A percentile compares a stretch with the other conserved stretches of the same genome.
Conservation (phyloP, 2,329 filamentous ascomycete genomes). For the Scorias spongiosa region DNA sequence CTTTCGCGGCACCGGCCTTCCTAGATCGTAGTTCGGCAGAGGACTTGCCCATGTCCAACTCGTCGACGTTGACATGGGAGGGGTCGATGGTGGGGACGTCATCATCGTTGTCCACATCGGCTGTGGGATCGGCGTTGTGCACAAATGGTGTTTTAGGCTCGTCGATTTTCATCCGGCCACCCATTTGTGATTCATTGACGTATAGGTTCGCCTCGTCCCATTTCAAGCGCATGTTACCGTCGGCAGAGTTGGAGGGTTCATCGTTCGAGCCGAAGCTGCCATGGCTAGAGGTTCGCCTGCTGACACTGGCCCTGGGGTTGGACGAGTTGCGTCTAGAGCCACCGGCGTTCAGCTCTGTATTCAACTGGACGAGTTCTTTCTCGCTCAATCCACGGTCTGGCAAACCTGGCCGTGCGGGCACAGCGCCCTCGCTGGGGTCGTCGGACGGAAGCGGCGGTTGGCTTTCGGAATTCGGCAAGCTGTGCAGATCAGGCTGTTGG, state of each 20-base stretch:
- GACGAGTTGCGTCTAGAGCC: constrained; percentile 65
- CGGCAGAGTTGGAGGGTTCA: constrained; percentile 32
- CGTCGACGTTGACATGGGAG: constrained; percentile 53
- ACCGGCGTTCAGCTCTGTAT: constrained; percentile 88
- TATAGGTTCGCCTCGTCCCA: constrained; percentile 99
- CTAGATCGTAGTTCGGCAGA: constrained; percentile 19
- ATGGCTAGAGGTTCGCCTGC: constrained; percentile 54
- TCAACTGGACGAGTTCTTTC: constrained; percentile 83
- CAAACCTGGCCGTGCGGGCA: constrained; percentile 22
- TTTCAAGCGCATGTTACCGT: constrained; percentile 63
- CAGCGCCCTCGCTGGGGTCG: constrained; percentile 1
- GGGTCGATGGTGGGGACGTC: constrained; percentile 53
- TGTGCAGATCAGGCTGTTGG: constrained; percentile 32
- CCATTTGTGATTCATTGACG: constrained; percentile 89
- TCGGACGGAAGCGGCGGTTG: constrained; percentile 4
- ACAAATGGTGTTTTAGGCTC: constrained; percentile 97
- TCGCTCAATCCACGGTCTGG: constrained; percentile 43
- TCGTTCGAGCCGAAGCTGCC: constrained; percentile 15
- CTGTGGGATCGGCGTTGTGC: constrained; percentile 73
- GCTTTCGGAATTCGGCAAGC: constrained; percentile 29
- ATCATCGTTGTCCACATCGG: constrained; percentile 58
- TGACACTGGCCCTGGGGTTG: constrained; percentile 47
- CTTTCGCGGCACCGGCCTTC: constrained; percentile 31
- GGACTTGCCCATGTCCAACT: constrained; percentile 41
- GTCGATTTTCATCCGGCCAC: constrained; percentile 94